Evolutionary conservation across 1,139 yeast genomes (phyloP), one percentile per base, ranked within the genome.

Genomic region (Taphrina confusa): DNA sequence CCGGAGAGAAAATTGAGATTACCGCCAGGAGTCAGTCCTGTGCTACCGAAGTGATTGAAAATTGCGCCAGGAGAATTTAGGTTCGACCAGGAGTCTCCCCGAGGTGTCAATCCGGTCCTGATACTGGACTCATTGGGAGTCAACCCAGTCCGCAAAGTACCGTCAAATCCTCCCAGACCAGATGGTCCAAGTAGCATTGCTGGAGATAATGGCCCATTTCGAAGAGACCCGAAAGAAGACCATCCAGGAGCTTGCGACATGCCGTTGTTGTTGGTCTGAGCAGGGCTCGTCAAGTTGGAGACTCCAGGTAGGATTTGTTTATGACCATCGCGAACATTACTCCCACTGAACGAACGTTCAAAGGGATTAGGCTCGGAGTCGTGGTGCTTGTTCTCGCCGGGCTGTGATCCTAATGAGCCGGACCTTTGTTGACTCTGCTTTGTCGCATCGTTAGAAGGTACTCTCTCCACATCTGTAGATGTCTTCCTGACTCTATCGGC

Each of bases 301-400:
- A 66, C 68, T 14, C 67, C 66, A 27, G 68, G 68, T 28, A 66
- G 61, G 52, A 65, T 36, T 34, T 44, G 44, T 49, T 52, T 60
- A 39, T 54, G 60, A 20, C 62, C 52, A 47, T 61, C 65, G 22
- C 61, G 28, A 31, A 63, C 65, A 36, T 70, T 70, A 54, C 82
- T 84, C 34, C 75, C 75, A 33, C 96, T 97, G 75, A 92, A 92
- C 52, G 96, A 88, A 71, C 86, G 85, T 73, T 92, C 98, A 70
- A 92, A 92, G 1, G 97, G 98, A 69, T 92, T 92, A 3, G 94
- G 96, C 71, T 92, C 99, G 11, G 58, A 54, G 51, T 54, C 58
- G 40, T 54, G 58, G 36, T 54, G 40, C 52, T 47, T 47, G 42
- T 47, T 16, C 30, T 47, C 52, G 22, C 33, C 33, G n/a, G 50